Conservation (phyloP, 345 rosid species). For the Salix udensis region DNA sequence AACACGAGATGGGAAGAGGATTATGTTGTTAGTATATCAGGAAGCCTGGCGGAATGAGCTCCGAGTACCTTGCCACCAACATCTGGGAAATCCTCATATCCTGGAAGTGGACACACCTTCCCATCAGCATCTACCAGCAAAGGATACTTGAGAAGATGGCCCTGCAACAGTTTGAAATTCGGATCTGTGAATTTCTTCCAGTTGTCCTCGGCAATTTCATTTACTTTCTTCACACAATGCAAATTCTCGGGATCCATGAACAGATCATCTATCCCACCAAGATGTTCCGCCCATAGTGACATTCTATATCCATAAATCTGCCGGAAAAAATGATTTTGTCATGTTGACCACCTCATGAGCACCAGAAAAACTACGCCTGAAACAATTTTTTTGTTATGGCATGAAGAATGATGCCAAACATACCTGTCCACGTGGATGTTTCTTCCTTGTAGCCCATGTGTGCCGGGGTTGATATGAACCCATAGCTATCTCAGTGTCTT, state of each 20-base stretch:
- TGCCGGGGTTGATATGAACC: constrained; percentile 93
- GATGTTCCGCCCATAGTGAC: constrained; percentile 95
- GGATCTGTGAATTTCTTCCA: constrained; percentile 52
- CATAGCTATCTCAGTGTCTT: constrained; percentile 93
- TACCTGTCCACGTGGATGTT: constrained; percentile 85
- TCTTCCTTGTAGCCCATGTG: constrained; percentile 51
- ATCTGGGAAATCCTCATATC: constrained; percentile 71
- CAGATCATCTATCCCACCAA: constrained; percentile 39
- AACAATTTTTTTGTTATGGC: background rate
- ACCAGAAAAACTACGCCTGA: background rate
- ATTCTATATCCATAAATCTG: constrained; percentile 89
- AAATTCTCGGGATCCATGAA: constrained; percentile 51
- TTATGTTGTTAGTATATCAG: constrained; percentile 74
- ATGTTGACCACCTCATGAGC: background rate
- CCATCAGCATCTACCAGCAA: constrained; percentile 54
- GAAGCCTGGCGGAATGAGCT: constrained; percentile 44
- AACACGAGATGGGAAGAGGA: background rate
- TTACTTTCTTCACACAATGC: constrained; percentile 61
- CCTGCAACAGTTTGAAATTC: constrained; percentile 39
- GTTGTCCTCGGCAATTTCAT: constrained; percentile 52
- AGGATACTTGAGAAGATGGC: constrained; percentile 89
- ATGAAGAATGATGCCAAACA: constrained; percentile 8
- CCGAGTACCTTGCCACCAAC: constrained; percentile 82
- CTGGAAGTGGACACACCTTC: constrained; percentile 52
- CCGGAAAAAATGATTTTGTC: background rate